Percentiles rank a stretch among this genome's conserved stretches.
These are phyloP conservation scores for Lotmaria passim DNA, from an alignment of 208 protist genomes.

Conservation along the genomic window DNA sequence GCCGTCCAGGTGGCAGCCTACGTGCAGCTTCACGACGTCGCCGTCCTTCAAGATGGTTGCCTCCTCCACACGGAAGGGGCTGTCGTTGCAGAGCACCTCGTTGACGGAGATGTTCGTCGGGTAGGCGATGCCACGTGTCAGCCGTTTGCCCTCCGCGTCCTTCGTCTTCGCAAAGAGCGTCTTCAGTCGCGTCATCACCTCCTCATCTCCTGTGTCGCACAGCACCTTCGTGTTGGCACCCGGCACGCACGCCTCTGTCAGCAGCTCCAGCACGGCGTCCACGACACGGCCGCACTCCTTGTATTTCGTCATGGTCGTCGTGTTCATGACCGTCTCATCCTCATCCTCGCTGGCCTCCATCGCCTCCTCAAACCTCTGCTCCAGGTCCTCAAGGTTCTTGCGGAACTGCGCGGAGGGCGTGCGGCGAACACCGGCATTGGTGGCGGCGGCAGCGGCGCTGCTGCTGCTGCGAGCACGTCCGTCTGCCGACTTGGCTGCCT, in stretches of 20 bases:
- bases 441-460: neutral
- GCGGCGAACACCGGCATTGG: constrained; percentile 19
- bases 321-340: constrained; percentile 73
- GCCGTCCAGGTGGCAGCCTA: constrained; percentile 98
- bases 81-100: constrained; percentile 96
- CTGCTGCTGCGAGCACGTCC: constrained; percentile 15
- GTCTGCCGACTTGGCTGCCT: constrained; percentile 1
- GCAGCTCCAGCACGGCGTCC: constrained; percentile 89
- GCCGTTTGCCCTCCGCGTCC: constrained; percentile 56
- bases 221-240: constrained; percentile 82
- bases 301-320: constrained; percentile 97
- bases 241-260: constrained; percentile 61
- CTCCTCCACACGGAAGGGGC: constrained; percentile 87
- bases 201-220: constrained; percentile 73
- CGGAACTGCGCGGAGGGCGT: constrained; percentile 48
- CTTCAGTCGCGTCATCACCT: constrained; percentile 51
- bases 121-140: constrained; percentile 95
- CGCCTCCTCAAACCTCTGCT: constrained; percentile 63
- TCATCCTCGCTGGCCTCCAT: constrained; percentile 76
- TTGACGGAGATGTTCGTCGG: constrained; percentile 98
- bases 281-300: constrained; percentile 89
- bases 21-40: constrained; percentile 98
- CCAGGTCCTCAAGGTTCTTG: constrained; percentile 53
- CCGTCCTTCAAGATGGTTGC: constrained; percentile 70
- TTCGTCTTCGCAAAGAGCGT: constrained; percentile 76